Conservation (phyloP, 345 rosid species). For the Populus davidiana region DNA sequence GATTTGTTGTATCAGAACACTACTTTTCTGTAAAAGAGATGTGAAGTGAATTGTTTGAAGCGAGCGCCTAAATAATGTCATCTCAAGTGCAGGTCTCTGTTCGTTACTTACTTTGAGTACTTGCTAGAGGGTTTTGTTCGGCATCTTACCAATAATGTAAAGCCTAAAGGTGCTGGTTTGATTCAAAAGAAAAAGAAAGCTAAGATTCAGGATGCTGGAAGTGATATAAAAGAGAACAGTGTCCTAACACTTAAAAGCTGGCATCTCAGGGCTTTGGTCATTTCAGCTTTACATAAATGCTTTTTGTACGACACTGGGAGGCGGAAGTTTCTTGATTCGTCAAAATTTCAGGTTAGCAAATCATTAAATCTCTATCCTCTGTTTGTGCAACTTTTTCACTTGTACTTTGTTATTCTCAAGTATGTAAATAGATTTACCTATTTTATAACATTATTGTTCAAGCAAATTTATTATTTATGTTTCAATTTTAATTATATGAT, state of each 20-base stretch:
- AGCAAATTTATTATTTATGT: too few relatives aligned
- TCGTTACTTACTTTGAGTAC: conserved; percentile 87
- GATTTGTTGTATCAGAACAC: background rate
- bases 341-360: conserved; percentile 64
- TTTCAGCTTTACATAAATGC: conserved; percentile 77
- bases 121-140: conserved; percentile 59
- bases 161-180: conserved; percentile 30
- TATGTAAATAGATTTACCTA: background rate
- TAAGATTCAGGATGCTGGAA: conserved; percentile 49
- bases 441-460: background rate
- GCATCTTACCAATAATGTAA: conserved; percentile 52
- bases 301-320: conserved; percentile 74
- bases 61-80: background rate
- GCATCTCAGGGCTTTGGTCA: conserved; percentile 75
- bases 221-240: conserved; percentile 19
- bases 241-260: conserved; percentile 46
- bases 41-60: too few relatives aligned
- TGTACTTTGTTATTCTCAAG: background rate
- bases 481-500: too few relatives aligned
- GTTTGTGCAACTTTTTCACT: background rate
- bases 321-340: conserved; percentile 72
- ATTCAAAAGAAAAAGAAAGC: conserved; percentile 76
- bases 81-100: conserved; percentile 62
- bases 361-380: background rate
- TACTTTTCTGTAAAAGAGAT: background rate